Evolutionary conservation across 495 filamentous ascomycete species (phyloP).

Genomic region (Podospora sp.): DNA sequence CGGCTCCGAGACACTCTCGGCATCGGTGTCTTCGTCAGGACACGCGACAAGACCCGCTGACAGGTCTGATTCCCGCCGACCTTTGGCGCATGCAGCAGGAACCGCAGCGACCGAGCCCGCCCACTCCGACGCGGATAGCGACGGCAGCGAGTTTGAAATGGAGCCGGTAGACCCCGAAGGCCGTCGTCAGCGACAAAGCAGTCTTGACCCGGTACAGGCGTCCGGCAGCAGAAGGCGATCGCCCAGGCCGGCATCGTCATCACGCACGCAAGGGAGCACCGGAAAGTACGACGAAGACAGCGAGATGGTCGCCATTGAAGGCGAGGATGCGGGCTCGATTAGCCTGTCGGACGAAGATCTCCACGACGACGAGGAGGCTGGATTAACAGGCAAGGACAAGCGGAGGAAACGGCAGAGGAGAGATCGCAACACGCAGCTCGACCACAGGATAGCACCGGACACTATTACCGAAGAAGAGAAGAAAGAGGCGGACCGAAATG

Average conservation of each 20-base stretch:
- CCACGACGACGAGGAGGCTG: constrained; percentile 89
- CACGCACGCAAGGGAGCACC: constrained; percentile 31
- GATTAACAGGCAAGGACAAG: constrained; percentile 72
- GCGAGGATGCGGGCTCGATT: constrained; percentile 31
- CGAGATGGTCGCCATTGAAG: constrained; percentile 28
- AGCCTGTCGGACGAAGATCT: constrained; percentile 65
- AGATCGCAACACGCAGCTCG: constrained; percentile 67
- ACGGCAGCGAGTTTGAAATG: constrained; percentile 50
- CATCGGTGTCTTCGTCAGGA: background rate
- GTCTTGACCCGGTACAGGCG: constrained; percentile 49
- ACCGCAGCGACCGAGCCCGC: background rate
- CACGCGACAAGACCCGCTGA: constrained; percentile 16
- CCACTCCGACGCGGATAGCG: constrained; percentile 20
- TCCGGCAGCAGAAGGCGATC: constrained; percentile 47
- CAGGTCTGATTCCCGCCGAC: constrained; percentile 10
- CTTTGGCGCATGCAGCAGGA: background rate
- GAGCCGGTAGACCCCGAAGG: constrained; percentile 45
- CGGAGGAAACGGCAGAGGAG: constrained; percentile 66
- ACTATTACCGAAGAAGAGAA: constrained; percentile 63
- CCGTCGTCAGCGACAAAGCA: constrained; percentile 64
- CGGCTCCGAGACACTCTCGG: background rate
- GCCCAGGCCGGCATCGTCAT: constrained; percentile 52
- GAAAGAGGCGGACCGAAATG: constrained; percentile 68
- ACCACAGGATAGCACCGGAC: constrained; percentile 69
- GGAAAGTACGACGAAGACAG: constrained; percentile 43